These are phyloP conservation scores for Pezicula neosporulosa DNA, from an alignment of 2,329 filamentous ascomycete species.

Conservation along the genomic window DNA sequence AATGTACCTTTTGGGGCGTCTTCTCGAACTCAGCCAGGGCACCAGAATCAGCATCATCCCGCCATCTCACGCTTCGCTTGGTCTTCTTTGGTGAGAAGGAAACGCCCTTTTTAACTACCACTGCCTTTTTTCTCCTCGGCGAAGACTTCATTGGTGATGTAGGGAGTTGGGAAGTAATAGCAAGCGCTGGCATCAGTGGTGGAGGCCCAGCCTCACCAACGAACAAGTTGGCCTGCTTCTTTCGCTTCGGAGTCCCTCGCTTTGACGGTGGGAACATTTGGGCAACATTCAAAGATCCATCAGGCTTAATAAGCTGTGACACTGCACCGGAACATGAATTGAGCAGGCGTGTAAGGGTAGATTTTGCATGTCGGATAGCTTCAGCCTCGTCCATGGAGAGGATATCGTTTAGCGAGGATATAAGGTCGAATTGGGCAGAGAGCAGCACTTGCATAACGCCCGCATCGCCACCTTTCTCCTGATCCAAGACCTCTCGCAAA, in stretches of 20 bases:
- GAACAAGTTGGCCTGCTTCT: constrained; percentile 43
- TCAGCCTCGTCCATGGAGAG: constrained; percentile 79
- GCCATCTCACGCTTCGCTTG: constrained; percentile 85
- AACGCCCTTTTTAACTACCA: constrained; percentile 64
- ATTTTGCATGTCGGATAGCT: constrained; percentile 75
- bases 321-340: constrained; percentile 71
- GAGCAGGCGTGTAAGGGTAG: constrained; percentile 73
- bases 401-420: constrained; percentile 78
- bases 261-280: constrained; percentile 70
- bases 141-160: constrained; percentile 71
- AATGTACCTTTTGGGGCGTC: constrained; percentile 71
- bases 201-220: constrained; percentile 14
- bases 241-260: constrained; percentile 74
- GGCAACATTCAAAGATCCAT: constrained; percentile 58
- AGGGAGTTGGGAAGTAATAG: constrained; percentile 30
- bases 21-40: constrained; percentile 87
- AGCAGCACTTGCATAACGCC: constrained; percentile 79
- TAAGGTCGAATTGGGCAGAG: constrained; percentile 87
- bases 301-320: constrained; percentile 86
- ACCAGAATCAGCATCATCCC: constrained; percentile 84
- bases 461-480: constrained; percentile 78
- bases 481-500: constrained; percentile 72
- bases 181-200: constrained; percentile 36
- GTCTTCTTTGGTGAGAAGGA: constrained; percentile 80
- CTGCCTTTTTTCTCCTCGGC: constrained; percentile 74